Evolutionary conservation across 306 rosid species (phyloP).

Genomic region (Prunus armeniaca): DNA sequence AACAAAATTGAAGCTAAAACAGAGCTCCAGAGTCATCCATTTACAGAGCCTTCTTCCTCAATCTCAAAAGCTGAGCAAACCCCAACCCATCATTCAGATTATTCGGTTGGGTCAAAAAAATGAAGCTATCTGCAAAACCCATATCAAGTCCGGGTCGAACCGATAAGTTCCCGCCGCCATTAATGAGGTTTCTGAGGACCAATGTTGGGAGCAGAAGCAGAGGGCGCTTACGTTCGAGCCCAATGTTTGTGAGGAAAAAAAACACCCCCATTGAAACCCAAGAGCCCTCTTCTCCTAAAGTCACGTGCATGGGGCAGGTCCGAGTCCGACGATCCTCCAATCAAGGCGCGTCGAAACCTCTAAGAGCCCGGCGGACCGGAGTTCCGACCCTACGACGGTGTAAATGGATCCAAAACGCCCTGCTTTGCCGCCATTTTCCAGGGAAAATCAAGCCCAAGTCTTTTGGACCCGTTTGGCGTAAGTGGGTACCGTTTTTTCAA

Average conservation of each 20-base stretch:
- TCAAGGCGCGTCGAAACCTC: conserved; percentile 11
- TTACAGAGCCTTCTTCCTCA: background rate
- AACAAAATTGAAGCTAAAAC: background rate
- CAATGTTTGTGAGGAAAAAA: conserved; percentile 71
- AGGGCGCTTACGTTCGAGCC: conserved; percentile 61
- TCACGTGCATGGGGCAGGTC: conserved; percentile 96
- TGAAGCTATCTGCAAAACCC: conserved; percentile 67
- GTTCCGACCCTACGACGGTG: conserved; percentile 26
- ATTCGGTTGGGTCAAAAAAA: conserved; percentile 1
- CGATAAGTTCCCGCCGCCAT: conserved; percentile 88
- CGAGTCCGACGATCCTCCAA: conserved; percentile 59
- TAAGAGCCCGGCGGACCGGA: background rate
- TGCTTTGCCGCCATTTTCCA: conserved; percentile 35
- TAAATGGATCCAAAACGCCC: conserved; percentile 43
- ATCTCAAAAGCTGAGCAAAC: background rate
- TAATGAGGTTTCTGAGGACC: conserved; percentile 77
- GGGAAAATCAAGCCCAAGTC: conserved; percentile 31
- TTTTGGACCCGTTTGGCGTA: conserved; percentile 42
- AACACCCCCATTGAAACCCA: conserved; percentile 60
- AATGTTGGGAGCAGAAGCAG: conserved; percentile 73
- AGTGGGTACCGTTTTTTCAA: conserved; percentile 42
- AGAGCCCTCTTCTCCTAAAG: conserved; percentile 93
- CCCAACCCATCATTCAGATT: background rate
- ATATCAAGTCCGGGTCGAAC: conserved; percentile 77
- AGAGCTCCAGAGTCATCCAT: conserved; percentile 1